phyloP scores from a whole-genome alignment of 768 basidiomycete species.

The Termitomyces sp. region DNA sequence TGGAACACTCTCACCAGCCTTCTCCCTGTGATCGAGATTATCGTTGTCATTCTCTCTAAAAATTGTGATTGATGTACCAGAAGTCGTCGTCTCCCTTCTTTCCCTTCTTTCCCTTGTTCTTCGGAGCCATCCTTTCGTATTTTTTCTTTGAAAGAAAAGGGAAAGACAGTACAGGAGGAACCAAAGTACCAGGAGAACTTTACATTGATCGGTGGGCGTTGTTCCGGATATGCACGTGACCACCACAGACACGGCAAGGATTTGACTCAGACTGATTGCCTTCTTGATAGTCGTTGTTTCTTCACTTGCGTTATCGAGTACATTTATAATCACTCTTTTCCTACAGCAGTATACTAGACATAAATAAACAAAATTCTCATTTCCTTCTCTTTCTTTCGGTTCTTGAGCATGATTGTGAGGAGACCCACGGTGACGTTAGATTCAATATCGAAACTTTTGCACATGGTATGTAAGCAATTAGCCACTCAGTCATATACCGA shows the following conservation, averaged over 20 bases:
- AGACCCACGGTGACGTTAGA: too few species aligned
- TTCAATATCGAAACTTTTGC: constrained; percentile 98
- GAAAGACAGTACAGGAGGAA: background rate
- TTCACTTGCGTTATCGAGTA: too few species aligned
- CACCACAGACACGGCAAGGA: too few species aligned
- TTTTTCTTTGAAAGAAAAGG: too few species aligned
- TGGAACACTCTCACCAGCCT: constrained; percentile 51
- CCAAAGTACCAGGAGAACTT: background rate
- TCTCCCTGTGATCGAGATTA: constrained; percentile 42
- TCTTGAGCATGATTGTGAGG: too few species aligned
- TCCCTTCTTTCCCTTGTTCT: constrained; percentile 78
- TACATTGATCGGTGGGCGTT: constrained; percentile 5
- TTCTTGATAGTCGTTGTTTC: too few species aligned
- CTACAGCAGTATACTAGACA: too few species aligned
- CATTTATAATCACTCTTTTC: too few species aligned
- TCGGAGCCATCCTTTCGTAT: constrained; percentile 39
- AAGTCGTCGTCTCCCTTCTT: constrained; percentile 80
- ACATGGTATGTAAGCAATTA: constrained; percentile 37
- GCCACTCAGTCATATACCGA: background rate
- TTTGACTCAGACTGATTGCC: too few species aligned
- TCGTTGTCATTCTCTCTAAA: constrained; percentile 8
- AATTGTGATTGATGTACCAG: constrained; percentile 47
- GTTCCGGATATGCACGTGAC: background rate
- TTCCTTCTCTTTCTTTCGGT: too few species aligned
- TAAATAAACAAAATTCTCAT: too few species aligned